Evolutionary conservation across 352 stramenopile genomes (phyloP).

Genomic region (Globisporangium uncinulatum): DNA sequence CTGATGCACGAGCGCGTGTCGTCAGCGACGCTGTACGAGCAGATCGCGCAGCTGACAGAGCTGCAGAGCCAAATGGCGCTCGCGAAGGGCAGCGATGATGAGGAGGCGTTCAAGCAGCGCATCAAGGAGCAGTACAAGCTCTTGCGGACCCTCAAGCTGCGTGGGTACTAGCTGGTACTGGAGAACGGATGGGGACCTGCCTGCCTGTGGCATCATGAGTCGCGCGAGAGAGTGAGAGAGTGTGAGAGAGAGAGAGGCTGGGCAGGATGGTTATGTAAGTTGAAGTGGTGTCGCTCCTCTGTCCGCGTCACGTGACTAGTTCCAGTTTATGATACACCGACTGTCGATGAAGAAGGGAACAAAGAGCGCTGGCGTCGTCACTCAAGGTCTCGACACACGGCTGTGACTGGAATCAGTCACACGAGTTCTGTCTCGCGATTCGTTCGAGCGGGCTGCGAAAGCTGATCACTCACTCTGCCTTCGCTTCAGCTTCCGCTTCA

Average conservation of each 20-base stretch:
- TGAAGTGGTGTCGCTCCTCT: too few relatives aligned
- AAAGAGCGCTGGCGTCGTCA: too few relatives aligned
- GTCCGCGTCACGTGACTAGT: too few relatives aligned
- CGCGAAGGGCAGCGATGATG: constrained; percentile 35
- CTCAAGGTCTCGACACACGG: too few relatives aligned
- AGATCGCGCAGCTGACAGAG: constrained; percentile 49
- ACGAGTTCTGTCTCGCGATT: too few relatives aligned
- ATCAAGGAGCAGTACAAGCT: constrained; percentile 60
- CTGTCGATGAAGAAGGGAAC: too few relatives aligned
- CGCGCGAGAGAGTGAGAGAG: neutral
- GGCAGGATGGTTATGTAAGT: neutral
- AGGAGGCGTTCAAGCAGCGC: constrained; percentile 39
- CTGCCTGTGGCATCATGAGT: neutral
- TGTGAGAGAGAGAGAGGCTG: neutral
- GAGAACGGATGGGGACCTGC: neutral
- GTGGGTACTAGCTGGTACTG: constrained; percentile 7
- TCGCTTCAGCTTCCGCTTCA: too few relatives aligned
- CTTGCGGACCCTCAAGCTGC: constrained; percentile 42
- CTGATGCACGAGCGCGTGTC: constrained; percentile 35
- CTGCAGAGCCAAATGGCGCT: constrained; percentile 45
- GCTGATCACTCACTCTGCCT: too few relatives aligned
- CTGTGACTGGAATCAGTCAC: too few relatives aligned
- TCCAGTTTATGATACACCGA: too few relatives aligned
- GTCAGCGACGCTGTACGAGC: constrained; percentile 30
- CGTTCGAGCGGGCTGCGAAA: too few relatives aligned